Evolutionary conservation across 257 asterid species (phyloP), one percentile per base, ranked within the genome.

Genomic region (Dorcoceras hygrometricum): DNA sequence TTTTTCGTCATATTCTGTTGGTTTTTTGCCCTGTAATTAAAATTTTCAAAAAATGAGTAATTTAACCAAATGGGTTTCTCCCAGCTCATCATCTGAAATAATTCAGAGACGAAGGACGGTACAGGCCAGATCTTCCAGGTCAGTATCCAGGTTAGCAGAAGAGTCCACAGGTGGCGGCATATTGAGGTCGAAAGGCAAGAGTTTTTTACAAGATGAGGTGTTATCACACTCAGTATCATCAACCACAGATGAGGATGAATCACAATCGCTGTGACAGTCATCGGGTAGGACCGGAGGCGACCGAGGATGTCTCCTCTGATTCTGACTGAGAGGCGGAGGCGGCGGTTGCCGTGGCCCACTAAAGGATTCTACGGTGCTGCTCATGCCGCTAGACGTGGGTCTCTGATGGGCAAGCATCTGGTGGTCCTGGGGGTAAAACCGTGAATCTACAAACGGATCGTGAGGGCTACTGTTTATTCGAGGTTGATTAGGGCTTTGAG

Each of bases 281-380:
- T 87, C 92, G 0, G 92, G 89, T 5, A 68, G 80, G 28, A 84
- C 69, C 4, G 95, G 95, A 22, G 95, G 96, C 28, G 91, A 86
- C 62, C 91, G 77, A 1, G 94, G 91, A 26, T 84, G 72, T 62
- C 81, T 78, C 78, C 90, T 77, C 27, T 75, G 79, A 65, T 78
- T 81, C 46, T 59, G 67, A 20, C 39, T 23, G 14, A 69, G 61
- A 62, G 63, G 57, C 67, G 61, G 68, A 62, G 53, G 69, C 70
- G 73, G 46, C 46, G 46, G 46, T 11, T 36, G 46, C 46, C 46
- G 14, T 11, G 16, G 46, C 16, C 46, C 46, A 36, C 46, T 36
- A 11, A 8, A 36, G 3, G 46, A 36, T 36, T 36, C 46, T 0
- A 36, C 46, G 18, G 46, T 31, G 4, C 5, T 25, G 46, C 46